These are phyloP conservation scores for Biancaea sappan DNA, from an alignment of 306 rosid species.

Conservation along the genomic window DNA sequence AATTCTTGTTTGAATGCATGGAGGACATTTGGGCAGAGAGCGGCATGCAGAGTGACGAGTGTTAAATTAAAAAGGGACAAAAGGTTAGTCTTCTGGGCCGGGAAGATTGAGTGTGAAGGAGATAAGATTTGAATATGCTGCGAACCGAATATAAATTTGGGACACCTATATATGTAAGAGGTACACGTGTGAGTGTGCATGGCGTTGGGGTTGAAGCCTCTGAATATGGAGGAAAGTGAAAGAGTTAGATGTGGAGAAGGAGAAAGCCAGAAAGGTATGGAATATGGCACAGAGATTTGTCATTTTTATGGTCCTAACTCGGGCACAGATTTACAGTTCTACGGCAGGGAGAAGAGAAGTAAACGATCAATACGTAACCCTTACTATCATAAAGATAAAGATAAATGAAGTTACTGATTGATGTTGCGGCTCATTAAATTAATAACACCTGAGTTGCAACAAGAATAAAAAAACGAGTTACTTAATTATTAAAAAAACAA, in stretches of 20 bases:
- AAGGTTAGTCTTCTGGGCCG: too few species aligned
- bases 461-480: too few species aligned
- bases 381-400: too few species aligned
- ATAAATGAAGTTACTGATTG: too few species aligned
- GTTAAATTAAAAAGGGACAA: slow-evolving; percentile 21
- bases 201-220: background rate
- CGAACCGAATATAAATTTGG: background rate
- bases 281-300: background rate
- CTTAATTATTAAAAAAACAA: too few species aligned
- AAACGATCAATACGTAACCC: too few species aligned
- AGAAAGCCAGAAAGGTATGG: background rate
- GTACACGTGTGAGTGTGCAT: slow-evolving; percentile 27
- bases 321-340: background rate
- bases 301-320: background rate
- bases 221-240: background rate
- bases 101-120: too few species aligned
- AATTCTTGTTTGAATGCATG: background rate
- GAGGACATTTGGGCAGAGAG: background rate
- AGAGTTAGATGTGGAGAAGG: background rate
- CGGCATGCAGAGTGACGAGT: slow-evolving; percentile 43
- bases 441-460: too few species aligned
- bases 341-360: background rate
- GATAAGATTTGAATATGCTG: background rate
- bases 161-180: background rate
- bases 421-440: too few species aligned